These are phyloP conservation scores for Barnettozyma vustinii DNA, from an alignment of 805 yeast species.

Conservation along the genomic window DNA sequence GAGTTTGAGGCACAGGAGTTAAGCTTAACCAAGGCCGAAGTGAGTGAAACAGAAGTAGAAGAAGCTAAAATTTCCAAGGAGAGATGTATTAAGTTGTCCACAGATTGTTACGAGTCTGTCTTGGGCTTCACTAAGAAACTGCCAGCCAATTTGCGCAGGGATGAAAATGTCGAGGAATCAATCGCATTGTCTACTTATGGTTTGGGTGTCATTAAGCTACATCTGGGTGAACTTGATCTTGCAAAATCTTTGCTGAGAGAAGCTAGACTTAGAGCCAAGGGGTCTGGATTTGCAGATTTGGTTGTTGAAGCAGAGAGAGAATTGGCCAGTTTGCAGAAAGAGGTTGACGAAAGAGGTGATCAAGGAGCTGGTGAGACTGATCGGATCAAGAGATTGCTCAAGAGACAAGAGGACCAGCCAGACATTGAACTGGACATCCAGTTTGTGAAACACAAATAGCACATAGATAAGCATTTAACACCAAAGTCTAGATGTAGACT, in stretches of 20 bases:
- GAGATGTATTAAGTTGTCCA: slow-evolving; percentile 29
- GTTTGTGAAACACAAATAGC: slow-evolving; percentile 7
- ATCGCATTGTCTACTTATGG: slow-evolving; percentile 82
- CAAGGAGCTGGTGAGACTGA: slow-evolving; percentile 9
- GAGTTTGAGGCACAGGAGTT: slow-evolving; percentile 47
- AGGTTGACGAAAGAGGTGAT: slow-evolving; percentile 9
- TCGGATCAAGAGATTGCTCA: slow-evolving; percentile 12
- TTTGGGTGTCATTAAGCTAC: slow-evolving; percentile 72
- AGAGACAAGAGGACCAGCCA: slow-evolving; percentile 10
- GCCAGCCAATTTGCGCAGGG: slow-evolving; percentile 31
- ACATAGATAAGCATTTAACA: neutral
- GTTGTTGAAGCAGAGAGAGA: slow-evolving; percentile 63
- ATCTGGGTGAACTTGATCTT: slow-evolving; percentile 45
- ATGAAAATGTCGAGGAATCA: slow-evolving; percentile 49
- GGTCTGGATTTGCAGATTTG: slow-evolving; percentile 58
- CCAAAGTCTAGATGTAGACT: neutral
- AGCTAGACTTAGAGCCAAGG: slow-evolving; percentile 64
- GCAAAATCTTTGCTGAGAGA: slow-evolving; percentile 63
- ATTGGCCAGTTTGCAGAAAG: slow-evolving; percentile 43
- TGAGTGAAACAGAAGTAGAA: slow-evolving; percentile 20
- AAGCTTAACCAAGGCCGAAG: slow-evolving; percentile 24
- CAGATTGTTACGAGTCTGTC: slow-evolving; percentile 38
- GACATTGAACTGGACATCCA: slow-evolving; percentile 19
- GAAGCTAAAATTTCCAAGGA: slow-evolving; percentile 21
- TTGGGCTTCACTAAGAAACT: slow-evolving; percentile 37